These are phyloP conservation scores for Didymella pinodella DNA, from an alignment of 2,329 filamentous ascomycete species.

Conservation along the genomic window DNA sequence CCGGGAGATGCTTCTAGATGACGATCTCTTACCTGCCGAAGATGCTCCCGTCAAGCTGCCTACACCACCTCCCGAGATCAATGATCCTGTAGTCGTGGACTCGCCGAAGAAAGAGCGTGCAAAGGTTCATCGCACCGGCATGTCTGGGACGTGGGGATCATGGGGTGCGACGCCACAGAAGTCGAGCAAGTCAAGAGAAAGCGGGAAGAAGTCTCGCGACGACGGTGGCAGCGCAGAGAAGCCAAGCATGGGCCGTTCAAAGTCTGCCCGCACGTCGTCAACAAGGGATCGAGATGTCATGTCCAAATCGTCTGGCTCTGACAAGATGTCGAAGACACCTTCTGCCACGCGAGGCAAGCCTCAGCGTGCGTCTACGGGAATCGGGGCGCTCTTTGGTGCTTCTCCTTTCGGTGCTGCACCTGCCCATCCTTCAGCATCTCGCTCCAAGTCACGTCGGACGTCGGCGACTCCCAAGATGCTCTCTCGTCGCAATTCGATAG, in stretches of 20 bases:
- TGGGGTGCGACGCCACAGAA: constrained; percentile 66
- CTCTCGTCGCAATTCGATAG: constrained; percentile 74
- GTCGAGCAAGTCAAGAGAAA: constrained; percentile 54
- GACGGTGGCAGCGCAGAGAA: constrained; percentile 46
- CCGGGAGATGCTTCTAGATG: constrained; percentile 29
- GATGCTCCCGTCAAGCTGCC: constrained; percentile 52
- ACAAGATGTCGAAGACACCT: constrained; percentile 65
- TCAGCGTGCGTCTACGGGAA: constrained; percentile 65
- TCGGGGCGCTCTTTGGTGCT: constrained; percentile 68
- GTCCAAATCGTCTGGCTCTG: constrained; percentile 76
- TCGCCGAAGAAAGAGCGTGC: constrained; percentile 74
- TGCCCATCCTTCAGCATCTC: constrained; percentile 58
- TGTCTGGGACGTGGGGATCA: constrained; percentile 75
- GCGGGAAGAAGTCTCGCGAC: constrained; percentile 44
- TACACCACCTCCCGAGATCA: constrained; percentile 58
- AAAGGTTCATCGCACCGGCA: constrained; percentile 75
- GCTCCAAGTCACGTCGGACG: constrained; percentile 73
- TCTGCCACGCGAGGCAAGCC: constrained; percentile 58
- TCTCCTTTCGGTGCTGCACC: constrained; percentile 49
- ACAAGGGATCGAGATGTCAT: constrained; percentile 67
- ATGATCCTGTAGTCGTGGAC: constrained; percentile 54
- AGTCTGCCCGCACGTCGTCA: constrained; percentile 60
- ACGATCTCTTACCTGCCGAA: constrained; percentile 38
- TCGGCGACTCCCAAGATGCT: constrained; percentile 64
- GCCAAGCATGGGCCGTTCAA: constrained; percentile 61